phyloP scores from a whole-genome alignment of 768 basidiomycete genomes.

The Xerocomus brunneocitrinus region DNA sequence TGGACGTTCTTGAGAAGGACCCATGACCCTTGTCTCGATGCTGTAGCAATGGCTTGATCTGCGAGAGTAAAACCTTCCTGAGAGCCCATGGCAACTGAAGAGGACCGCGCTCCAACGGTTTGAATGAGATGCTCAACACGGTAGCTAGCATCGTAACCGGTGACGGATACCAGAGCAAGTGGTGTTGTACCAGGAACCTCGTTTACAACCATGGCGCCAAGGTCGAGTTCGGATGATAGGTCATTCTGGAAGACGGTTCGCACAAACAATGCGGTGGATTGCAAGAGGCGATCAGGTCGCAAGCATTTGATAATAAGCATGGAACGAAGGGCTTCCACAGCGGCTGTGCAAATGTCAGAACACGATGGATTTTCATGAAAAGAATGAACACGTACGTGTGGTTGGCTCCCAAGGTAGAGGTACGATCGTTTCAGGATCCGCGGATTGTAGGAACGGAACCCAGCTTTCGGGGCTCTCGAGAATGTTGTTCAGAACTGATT shows the following conservation, averaged over 20 bases:
- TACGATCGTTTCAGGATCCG: conserved; percentile 59
- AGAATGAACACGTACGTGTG: conserved; percentile 54
- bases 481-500: conserved; percentile 64
- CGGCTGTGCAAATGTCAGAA: conserved; percentile 41
- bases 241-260: conserved; percentile 74
- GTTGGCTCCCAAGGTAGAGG: conserved; percentile 78
- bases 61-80: conserved; percentile 96
- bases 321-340: conserved; percentile 68
- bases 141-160: conserved; percentile 98
- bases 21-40: conserved; percentile 92
- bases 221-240: conserved; percentile 73
- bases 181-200: conserved; percentile 82
- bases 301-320: conserved; percentile 85
- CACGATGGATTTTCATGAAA: background rate
- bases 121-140: conserved; percentile 85
- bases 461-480: conserved; percentile 60
- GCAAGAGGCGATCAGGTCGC: conserved; percentile 86
- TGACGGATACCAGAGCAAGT: conserved; percentile 85
- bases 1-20: conserved; percentile 98
- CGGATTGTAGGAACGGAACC: conserved; percentile 65
- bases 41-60: conserved; percentile 91
- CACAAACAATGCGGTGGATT: conserved; percentile 75
- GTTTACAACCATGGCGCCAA: conserved; percentile 69
- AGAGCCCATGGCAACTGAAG: conserved; percentile 96
- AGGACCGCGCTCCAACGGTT: conserved; percentile 68